Percentiles rank a stretch among this genome's conserved stretches.
Evolutionary conservation across 2,329 filamentous ascomycete genomes (phyloP).

Genomic region (Cladosporium sp.): DNA sequence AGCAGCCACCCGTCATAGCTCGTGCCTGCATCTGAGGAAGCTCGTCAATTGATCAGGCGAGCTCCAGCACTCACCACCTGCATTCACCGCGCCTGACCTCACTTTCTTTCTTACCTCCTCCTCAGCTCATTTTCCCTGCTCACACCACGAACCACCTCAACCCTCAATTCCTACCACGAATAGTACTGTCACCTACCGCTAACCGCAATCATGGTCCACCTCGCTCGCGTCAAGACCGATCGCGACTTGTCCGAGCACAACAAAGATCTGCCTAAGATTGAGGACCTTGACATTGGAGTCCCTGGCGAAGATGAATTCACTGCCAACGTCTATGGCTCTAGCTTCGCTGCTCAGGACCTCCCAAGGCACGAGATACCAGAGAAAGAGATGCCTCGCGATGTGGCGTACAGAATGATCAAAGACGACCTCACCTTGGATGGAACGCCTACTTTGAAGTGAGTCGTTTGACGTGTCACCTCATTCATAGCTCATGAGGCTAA

Average conservation of each 20-base stretch:
- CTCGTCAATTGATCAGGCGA: too few species aligned
- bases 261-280: slow-evolving; percentile 39
- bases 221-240: slow-evolving; percentile 28
- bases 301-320: slow-evolving; percentile 54
- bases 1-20: too few species aligned
- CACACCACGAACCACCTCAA: not conserved
- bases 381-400: slow-evolving; percentile 78
- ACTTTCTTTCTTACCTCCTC: not conserved
- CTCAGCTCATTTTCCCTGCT: not conserved
- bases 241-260: slow-evolving; percentile 23
- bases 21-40: too few species aligned
- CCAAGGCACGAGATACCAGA: slow-evolving; percentile 84
- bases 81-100: too few species aligned
- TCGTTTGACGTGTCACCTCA: not conserved
- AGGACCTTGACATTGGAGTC: slow-evolving; percentile 42
- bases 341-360: slow-evolving; percentile 73
- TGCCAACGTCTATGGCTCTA: slow-evolving; percentile 80
- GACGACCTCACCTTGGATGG: slow-evolving; percentile 89
- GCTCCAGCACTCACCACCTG: too few species aligned
- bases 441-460: slow-evolving; percentile 77
- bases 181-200: not conserved
- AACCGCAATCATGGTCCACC: slow-evolving; percentile 29
- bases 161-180: not conserved
- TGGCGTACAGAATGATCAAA: slow-evolving; percentile 96
- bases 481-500: slow-evolving; percentile 1